These are phyloP conservation scores for Capronia americana DNA, from an alignment of 2,329 filamentous ascomycete species.

Conservation along the genomic window DNA sequence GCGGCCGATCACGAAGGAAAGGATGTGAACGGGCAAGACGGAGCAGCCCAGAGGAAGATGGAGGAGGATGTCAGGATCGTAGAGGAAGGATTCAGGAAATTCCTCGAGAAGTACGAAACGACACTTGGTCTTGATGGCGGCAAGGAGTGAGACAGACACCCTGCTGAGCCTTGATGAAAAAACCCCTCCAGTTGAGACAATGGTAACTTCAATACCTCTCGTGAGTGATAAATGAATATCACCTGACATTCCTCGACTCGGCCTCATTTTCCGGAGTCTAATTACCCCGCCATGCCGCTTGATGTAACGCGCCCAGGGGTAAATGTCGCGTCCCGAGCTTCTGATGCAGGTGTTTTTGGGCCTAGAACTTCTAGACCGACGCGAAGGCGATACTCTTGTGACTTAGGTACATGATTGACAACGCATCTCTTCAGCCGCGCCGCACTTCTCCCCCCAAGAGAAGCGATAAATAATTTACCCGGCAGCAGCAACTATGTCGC, in stretches of 20 bases:
- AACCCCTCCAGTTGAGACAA: not conserved
- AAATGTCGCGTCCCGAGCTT: constrained; percentile 3
- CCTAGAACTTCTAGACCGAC: constrained; percentile 7
- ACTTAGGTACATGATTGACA: constrained; percentile 6
- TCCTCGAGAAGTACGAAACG: constrained; percentile 34
- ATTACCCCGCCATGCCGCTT: constrained; percentile 6
- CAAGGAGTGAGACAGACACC: not conserved
- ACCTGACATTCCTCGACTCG: not conserved
- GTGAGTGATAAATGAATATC: not conserved
- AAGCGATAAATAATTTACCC: not conserved
- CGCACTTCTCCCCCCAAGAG: not conserved
- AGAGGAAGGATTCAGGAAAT: constrained; percentile 33
- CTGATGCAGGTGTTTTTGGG: not conserved
- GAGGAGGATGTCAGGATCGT: constrained; percentile 58
- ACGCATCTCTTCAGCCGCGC: constrained; percentile 13
- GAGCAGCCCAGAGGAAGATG: constrained; percentile 48
- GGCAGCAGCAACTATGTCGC: not conserved
- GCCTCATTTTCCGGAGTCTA: not conserved
- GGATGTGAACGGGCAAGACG: constrained; percentile 48
- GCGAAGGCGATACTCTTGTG: not conserved
- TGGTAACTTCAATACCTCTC: not conserved
- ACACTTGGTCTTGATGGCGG: constrained; percentile 11
- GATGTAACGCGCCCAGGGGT: constrained; percentile 7
- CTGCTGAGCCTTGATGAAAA: not conserved
- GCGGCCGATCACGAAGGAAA: constrained; percentile 47